Evolutionary conservation across 805 yeast genomes (phyloP).

Genomic region (Yamadazyma phyllophila): DNA sequence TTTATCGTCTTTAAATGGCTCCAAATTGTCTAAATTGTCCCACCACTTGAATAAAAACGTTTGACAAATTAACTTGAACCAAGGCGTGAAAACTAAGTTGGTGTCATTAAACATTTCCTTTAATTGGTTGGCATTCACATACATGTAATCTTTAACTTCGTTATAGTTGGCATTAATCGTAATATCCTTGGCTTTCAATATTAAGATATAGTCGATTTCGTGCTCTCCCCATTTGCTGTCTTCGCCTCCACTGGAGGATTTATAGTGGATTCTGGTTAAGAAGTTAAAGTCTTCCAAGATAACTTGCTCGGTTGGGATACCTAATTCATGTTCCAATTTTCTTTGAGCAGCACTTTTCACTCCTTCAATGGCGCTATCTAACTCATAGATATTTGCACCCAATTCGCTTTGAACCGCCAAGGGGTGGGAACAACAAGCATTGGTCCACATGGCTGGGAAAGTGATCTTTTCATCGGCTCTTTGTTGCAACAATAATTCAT

Average conservation of each 20-base stretch:
- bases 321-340: constrained; percentile 90
- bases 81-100: constrained; percentile 82
- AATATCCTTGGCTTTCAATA: constrained; percentile 56
- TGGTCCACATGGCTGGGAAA: constrained; percentile 96
- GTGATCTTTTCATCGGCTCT: constrained; percentile 97
- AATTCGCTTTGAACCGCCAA: constrained; percentile 78
- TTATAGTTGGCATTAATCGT: constrained; percentile 60
- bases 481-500: constrained; percentile 82
- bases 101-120: constrained; percentile 72
- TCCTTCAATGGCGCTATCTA: constrained; percentile 67
- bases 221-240: constrained; percentile 92
- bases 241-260: constrained; percentile 72
- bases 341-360: constrained; percentile 87
- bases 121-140: constrained; percentile 68
- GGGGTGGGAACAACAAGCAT: constrained; percentile 98
- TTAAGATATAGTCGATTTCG: constrained; percentile 91
- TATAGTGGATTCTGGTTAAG: constrained; percentile 92
- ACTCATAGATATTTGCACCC: constrained; percentile 47
- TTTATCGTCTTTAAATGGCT: constrained; percentile 43
- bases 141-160: constrained; percentile 79
- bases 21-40: constrained; percentile 65
- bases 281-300: constrained; percentile 72
- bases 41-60: constrained; percentile 93
- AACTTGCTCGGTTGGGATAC: constrained; percentile 61
- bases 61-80: constrained; percentile 96